Evolutionary conservation across 2,329 filamentous ascomycete genomes (phyloP).

Genomic region (Blastomyces emzantsi): DNA sequence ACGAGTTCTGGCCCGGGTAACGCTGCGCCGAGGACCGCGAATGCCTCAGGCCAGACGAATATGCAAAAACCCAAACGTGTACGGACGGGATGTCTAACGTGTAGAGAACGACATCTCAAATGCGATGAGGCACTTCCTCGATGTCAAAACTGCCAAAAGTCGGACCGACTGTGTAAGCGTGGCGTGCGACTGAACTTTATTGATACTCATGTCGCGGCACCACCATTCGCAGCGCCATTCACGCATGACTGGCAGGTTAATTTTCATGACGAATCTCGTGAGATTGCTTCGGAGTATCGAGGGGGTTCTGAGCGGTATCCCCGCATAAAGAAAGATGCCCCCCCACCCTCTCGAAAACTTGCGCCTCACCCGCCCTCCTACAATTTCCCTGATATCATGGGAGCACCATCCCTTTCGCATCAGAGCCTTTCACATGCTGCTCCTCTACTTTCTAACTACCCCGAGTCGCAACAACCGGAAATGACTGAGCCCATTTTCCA

Average conservation of each 20-base stretch:
- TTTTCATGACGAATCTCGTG: slow-evolving; percentile 81
- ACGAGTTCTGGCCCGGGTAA: slow-evolving; percentile 1
- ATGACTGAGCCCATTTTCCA: slow-evolving; percentile 24
- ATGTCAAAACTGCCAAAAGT: slow-evolving; percentile 78
- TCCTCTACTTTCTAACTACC: slow-evolving; percentile 40
- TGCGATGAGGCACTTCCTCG: slow-evolving; percentile 66
- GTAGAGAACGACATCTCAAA: slow-evolving; percentile 80
- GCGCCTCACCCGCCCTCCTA: slow-evolving; percentile 15
- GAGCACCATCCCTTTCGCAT: slow-evolving; percentile 32
- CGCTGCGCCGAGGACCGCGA: neutral
- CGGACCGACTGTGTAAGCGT: slow-evolving; percentile 73
- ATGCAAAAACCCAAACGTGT: slow-evolving; percentile 66
- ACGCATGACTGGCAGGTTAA: slow-evolving; percentile 61
- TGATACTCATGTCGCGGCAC: slow-evolving; percentile 64
- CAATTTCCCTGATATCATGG: slow-evolving; percentile 26
- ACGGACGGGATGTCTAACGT: slow-evolving; percentile 83
- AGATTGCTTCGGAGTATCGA: slow-evolving; percentile 82
- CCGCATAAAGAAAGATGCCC: slow-evolving; percentile 38
- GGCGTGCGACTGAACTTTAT: slow-evolving; percentile 88
- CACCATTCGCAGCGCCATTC: slow-evolving; percentile 50
- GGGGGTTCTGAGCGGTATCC: slow-evolving; percentile 69
- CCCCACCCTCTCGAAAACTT: slow-evolving; percentile 11
- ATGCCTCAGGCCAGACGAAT: slow-evolving; percentile 14
- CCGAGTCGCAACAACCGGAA: slow-evolving; percentile 35
- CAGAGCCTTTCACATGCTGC: slow-evolving; percentile 46